phyloP scores from a whole-genome alignment of 257 asterid species.

The Leonotis leonurus region DNA sequence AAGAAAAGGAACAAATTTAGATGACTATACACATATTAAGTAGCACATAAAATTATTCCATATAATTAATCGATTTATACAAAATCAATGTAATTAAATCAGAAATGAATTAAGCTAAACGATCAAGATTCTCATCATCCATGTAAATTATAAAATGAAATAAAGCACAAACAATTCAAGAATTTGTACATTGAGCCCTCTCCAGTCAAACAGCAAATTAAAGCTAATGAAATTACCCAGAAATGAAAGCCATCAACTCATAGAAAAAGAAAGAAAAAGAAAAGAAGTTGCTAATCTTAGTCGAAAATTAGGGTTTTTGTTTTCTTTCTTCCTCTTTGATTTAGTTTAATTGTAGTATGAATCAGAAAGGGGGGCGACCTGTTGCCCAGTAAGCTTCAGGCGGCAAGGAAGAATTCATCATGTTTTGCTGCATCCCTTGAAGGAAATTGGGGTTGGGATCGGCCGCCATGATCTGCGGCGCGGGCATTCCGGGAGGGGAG shows the following conservation, averaged over 20 bases:
- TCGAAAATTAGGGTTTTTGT: background rate
- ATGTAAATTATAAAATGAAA: conserved; percentile 10
- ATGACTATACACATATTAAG: background rate
- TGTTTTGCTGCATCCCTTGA: conserved; percentile 54
- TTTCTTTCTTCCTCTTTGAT: background rate
- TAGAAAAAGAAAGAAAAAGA: background rate
- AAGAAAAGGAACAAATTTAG: too few relatives aligned
- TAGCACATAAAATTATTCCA: background rate
- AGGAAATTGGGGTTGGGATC: conserved; percentile 34
- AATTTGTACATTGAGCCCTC: conserved; percentile 40
- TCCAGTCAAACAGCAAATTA: conserved; percentile 22
- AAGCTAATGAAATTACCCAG: conserved; percentile 7
- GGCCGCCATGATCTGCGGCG: conserved; percentile 21
- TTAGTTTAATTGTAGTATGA: background rate
- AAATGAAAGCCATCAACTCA: conserved; percentile 26
- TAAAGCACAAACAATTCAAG: conserved; percentile 30
- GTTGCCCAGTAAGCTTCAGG: conserved; percentile 70
- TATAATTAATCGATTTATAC: background rate
- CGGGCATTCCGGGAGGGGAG: conserved; percentile 28
- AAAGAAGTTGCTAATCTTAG: conserved; percentile 14
- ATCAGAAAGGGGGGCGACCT: conserved; percentile 62
- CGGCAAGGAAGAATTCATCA: conserved; percentile 69
- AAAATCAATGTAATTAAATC: background rate
- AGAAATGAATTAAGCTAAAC: background rate
- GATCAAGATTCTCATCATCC: background rate